Evolutionary conservation across 345 rosid species (phyloP).

Genomic region (Dimocarpus longan): DNA sequence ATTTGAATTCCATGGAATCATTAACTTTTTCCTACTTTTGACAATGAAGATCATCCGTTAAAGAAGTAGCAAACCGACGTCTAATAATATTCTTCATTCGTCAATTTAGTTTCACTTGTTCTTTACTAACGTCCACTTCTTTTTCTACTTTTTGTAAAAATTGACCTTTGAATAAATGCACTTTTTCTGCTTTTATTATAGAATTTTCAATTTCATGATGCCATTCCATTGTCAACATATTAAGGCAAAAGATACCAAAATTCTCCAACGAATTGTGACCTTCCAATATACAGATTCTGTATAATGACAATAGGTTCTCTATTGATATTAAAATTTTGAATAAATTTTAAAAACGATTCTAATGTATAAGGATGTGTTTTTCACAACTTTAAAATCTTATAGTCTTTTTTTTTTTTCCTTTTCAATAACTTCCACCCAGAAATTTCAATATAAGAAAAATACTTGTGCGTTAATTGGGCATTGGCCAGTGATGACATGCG

Average conservation of each 20-base stretch:
- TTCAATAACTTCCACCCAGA: background rate
- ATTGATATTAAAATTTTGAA: no score
- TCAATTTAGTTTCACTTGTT: constrained; percentile 10
- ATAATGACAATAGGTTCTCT: background rate
- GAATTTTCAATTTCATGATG: background rate
- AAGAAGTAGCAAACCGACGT: constrained; percentile 6
- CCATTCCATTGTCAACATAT: background rate
- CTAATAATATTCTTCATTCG: constrained; percentile 13
- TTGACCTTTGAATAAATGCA: constrained; percentile 12
- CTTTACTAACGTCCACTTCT: background rate
- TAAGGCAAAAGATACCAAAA: background rate
- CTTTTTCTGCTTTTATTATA: background rate
- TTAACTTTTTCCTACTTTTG: constrained; percentile 1
- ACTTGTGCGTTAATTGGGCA: background rate
- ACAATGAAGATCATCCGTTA: background rate
- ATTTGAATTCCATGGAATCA: constrained; percentile 8
- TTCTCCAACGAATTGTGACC: background rate
- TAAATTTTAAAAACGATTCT: no score
- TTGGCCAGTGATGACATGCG: background rate
- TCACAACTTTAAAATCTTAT: no score
- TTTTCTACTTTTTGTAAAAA: background rate
- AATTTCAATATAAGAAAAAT: background rate
- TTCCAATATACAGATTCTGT: background rate
- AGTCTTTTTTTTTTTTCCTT: no score
- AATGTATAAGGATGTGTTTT: no score